Percentiles rank a stretch among this genome's conserved stretches.
Conservation (phyloP, 345 rosid genomes). For the Brassica rapa region DNA sequence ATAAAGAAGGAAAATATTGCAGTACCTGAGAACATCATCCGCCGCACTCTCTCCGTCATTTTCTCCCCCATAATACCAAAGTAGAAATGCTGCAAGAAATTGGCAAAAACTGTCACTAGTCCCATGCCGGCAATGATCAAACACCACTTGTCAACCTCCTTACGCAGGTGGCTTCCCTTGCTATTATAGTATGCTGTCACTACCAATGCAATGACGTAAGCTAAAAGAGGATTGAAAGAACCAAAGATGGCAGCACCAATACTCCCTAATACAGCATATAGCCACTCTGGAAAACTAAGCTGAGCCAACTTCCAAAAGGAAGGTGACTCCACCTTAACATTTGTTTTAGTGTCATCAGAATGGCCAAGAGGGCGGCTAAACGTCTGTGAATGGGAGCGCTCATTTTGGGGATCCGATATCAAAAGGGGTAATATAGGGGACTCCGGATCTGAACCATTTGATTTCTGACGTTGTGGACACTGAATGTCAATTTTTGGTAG, state of each 20-base stretch:
- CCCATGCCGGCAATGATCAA: slow-evolving; percentile 99
- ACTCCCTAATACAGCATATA: slow-evolving; percentile 96
- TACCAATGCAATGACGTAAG: slow-evolving; percentile 83
- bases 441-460: slow-evolving; percentile 95
- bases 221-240: slow-evolving; percentile 94
- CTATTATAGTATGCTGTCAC: slow-evolving; percentile 70
- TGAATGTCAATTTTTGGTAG: slow-evolving; percentile 91
- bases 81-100: slow-evolving; percentile 96
- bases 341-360: slow-evolving; percentile 65
- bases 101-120: slow-evolving; percentile 92
- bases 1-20: neutral
- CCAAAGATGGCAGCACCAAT: slow-evolving; percentile 98
- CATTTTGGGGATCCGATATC: slow-evolving; percentile 95
- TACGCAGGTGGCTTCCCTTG: slow-evolving; percentile 48
- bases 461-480: slow-evolving; percentile 61
- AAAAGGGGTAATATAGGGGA: slow-evolving; percentile 98
- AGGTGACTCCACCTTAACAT: slow-evolving; percentile 54
- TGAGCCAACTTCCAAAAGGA: slow-evolving; percentile 90
- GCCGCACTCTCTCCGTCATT: slow-evolving; percentile 95
- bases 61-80: slow-evolving; percentile 99
- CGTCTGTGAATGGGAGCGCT: slow-evolving; percentile 97
- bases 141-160: slow-evolving; percentile 95
- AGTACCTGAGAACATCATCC: slow-evolving; percentile 99
- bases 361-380: slow-evolving; percentile 91
- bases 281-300: slow-evolving; percentile 98